These are phyloP conservation scores for Chenopodium quinoa DNA, from an alignment of 148 eudicot genomes.

Conservation along the genomic window DNA sequence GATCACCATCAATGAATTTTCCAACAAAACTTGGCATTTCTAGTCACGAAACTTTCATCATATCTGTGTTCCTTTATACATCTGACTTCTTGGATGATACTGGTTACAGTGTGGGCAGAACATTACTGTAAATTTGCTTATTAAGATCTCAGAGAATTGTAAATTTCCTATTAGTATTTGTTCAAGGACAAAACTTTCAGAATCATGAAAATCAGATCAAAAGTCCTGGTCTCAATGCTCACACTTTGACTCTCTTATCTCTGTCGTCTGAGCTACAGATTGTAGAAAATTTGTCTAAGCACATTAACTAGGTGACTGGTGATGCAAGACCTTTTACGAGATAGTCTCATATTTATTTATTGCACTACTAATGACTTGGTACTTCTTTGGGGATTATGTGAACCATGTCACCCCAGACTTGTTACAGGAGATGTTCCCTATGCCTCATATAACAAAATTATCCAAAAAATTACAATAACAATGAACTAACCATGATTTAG, in stretches of 20 bases:
- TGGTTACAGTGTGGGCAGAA: too few species aligned
- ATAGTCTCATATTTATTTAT: too few species aligned
- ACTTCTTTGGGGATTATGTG: too few species aligned
- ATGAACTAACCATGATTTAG: slow-evolving; percentile 35
- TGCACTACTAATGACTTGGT: too few species aligned
- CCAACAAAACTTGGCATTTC: too few species aligned
- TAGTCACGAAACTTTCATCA: too few species aligned
- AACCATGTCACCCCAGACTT: too few species aligned
- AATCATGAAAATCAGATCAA: neutral
- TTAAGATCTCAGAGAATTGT: neutral
- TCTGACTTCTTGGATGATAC: too few species aligned
- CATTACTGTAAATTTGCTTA: too few species aligned
- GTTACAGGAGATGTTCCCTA: neutral
- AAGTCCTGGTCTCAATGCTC: neutral
- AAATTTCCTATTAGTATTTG: neutral
- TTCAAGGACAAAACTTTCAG: neutral
- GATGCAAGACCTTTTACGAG: too few species aligned
- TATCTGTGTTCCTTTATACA: too few species aligned
- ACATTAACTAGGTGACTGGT: neutral
- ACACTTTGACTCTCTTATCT: neutral
- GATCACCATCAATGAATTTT: too few species aligned
- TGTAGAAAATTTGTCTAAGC: neutral
- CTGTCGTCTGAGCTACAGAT: neutral
- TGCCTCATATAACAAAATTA: neutral
- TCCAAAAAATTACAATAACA: neutral